phyloP scores from a whole-genome alignment of 164 flowering plant genomes.

The Chimonanthus praecox region DNA sequence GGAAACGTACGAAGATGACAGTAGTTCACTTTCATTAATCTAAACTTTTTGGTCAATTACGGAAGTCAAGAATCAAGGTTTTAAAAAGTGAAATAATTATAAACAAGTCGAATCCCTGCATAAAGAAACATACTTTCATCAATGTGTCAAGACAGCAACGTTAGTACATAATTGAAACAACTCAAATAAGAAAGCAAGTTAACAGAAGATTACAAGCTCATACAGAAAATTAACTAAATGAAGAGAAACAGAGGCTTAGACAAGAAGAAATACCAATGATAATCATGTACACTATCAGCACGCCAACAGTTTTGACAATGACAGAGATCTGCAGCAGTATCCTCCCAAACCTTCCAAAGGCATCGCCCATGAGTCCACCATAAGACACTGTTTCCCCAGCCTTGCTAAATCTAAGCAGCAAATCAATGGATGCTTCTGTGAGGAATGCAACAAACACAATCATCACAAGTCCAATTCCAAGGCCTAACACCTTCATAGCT shows the following conservation, averaged over 20 bases:
- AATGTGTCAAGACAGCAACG: neutral
- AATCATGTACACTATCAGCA: constrained; percentile 84
- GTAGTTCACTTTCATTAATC: no score
- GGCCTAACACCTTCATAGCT: constrained; percentile 81
- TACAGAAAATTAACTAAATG: no score
- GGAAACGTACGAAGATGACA: no score
- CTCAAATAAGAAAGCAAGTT: no score
- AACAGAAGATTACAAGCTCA: no score
- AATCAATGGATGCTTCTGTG: constrained; percentile 58
- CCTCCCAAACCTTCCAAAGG: constrained; percentile 76
- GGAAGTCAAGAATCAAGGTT: no score
- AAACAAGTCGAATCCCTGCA: no score
- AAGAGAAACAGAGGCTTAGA: neutral
- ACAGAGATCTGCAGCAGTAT: constrained; percentile 63
- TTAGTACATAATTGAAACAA: neutral
- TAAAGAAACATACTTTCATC: neutral
- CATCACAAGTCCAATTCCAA: constrained; percentile 54
- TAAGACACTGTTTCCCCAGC: constrained; percentile 65
- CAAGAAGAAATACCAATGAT: constrained; percentile 53
- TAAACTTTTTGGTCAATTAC: no score
- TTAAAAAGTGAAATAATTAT: no score
- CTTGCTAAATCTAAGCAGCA: constrained; percentile 68
- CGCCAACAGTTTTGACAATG: constrained; percentile 76
- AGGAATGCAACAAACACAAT: constrained; percentile 72
- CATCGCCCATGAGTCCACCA: constrained; percentile 83